A percentile compares a stretch with the other conserved stretches of the same genome.
These are phyloP conservation scores for Metschnikowia koreensis DNA, from an alignment of 805 yeast species.

Conservation along the genomic window DNA sequence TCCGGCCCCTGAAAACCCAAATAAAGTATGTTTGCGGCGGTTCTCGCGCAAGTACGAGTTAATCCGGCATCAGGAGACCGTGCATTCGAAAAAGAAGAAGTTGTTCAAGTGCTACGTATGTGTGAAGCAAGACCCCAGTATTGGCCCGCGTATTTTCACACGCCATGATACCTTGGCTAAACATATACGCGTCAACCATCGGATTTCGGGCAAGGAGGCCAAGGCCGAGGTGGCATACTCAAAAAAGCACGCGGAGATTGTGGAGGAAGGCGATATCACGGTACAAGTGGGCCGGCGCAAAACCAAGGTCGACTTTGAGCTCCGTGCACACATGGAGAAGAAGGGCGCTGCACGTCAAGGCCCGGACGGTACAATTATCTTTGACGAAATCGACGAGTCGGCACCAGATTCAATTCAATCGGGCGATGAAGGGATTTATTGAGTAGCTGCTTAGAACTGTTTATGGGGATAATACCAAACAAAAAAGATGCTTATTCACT, in stretches of 20 bases:
- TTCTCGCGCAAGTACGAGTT: conserved; percentile 76
- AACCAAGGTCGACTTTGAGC: conserved; percentile 45
- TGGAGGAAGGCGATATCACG: conserved; percentile 48
- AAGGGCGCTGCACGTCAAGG: conserved; percentile 19
- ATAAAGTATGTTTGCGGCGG: conserved; percentile 39
- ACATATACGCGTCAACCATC: conserved; percentile 61
- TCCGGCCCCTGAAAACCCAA: conserved; percentile 44
- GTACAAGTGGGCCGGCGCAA: conserved; percentile 47
- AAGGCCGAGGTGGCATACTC: conserved; percentile 47
- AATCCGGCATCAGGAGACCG: conserved; percentile 93
- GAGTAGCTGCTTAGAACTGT: not conserved
- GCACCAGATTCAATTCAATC: conserved; percentile 17
- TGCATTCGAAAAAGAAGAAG: conserved; percentile 85
- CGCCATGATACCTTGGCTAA: conserved; percentile 93
- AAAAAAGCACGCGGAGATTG: conserved; percentile 46
- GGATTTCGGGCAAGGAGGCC: conserved; percentile 46
- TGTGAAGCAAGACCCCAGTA: conserved; percentile 60
- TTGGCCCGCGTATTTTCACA: conserved; percentile 75
- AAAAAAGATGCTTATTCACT: too few species aligned
- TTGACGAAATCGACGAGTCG: conserved; percentile 17
- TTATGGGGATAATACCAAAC: too few species aligned
- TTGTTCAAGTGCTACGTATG: conserved; percentile 85
- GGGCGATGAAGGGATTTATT: conserved; percentile 9
- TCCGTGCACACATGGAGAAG: conserved; percentile 45
- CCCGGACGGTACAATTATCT: conserved; percentile 16